Percentiles rank a stretch among this genome's conserved stretches.
Conservation (phyloP, 495 filamentous ascomycete species). For the Amphirosellinia nigrospora region DNA sequence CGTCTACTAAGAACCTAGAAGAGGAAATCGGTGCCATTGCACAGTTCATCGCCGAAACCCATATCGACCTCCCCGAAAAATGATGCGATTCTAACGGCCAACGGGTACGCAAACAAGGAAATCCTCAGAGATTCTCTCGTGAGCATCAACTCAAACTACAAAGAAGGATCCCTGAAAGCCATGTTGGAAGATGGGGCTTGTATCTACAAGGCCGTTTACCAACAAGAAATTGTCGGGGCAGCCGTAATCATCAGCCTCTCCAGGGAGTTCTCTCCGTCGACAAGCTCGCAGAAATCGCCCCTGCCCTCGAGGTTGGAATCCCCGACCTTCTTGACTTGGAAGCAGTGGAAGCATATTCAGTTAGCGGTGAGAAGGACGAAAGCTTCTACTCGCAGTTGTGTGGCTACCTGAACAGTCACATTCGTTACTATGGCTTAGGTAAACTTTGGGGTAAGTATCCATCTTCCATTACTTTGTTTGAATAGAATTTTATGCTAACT, state of each 20-base stretch:
- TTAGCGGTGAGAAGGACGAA: neutral
- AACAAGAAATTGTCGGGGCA: constrained; percentile 2
- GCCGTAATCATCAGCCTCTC: neutral
- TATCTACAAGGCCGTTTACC: constrained; percentile 7
- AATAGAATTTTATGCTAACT: neutral
- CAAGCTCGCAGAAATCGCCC: neutral
- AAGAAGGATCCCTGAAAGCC: neutral
- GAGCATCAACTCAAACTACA: neutral
- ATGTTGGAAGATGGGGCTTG: constrained; percentile 5
- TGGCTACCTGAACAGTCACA: neutral
- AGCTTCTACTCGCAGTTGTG: neutral
- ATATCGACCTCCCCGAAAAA: neutral
- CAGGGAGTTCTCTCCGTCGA: neutral
- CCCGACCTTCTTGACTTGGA: neutral
- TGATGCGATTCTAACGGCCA: neutral
- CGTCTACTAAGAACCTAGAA: neutral
- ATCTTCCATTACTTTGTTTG: neutral
- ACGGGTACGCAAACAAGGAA: neutral
- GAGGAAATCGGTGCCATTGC: neutral
- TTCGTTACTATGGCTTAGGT: neutral
- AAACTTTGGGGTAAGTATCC: constrained; percentile 11
- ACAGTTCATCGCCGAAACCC: neutral
- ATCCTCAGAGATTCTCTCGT: neutral
- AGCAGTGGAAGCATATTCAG: neutral
- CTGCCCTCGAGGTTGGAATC: neutral